Evolutionary conservation across 169 alveolate genomes (phyloP).

Genomic region (Cryptosporidium canis): DNA sequence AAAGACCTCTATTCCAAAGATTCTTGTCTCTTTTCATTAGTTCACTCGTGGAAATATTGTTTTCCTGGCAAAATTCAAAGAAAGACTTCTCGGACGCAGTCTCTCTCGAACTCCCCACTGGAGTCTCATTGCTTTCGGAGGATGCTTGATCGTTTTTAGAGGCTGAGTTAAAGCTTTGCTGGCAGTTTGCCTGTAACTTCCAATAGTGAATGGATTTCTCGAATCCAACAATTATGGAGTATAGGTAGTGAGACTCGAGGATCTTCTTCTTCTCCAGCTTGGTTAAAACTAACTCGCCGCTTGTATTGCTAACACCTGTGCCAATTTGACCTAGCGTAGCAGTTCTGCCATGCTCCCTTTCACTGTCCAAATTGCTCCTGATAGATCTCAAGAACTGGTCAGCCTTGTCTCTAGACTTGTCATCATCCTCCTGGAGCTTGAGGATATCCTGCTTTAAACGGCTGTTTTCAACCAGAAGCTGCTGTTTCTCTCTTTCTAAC

Average conservation of each 20-base stretch:
- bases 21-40: slow-evolving; percentile 63
- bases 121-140: neutral
- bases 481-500: slow-evolving; percentile 64
- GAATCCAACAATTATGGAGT: slow-evolving; percentile 60
- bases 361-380: slow-evolving; percentile 6
- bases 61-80: slow-evolving; percentile 50
- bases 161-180: neutral
- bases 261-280: slow-evolving; percentile 30
- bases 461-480: slow-evolving; percentile 43
- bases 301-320: neutral
- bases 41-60: slow-evolving; percentile 48
- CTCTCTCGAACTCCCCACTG: neutral
- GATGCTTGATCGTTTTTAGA: neutral
- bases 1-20: slow-evolving; percentile 60
- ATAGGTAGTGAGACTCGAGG: slow-evolving; percentile 57
- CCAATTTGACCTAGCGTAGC: neutral
- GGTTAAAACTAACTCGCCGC: neutral
- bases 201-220: slow-evolving; percentile 56
- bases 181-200: neutral
- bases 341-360: neutral
- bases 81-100: slow-evolving; percentile 2
- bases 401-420: slow-evolving; percentile 45
- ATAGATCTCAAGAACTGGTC: slow-evolving; percentile 52
- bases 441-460: slow-evolving; percentile 50
- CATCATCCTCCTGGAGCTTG: slow-evolving; percentile 67